phyloP scores from a whole-genome alignment of 2,329 filamentous ascomycete species.

The Aureobasidium namibiae region DNA sequence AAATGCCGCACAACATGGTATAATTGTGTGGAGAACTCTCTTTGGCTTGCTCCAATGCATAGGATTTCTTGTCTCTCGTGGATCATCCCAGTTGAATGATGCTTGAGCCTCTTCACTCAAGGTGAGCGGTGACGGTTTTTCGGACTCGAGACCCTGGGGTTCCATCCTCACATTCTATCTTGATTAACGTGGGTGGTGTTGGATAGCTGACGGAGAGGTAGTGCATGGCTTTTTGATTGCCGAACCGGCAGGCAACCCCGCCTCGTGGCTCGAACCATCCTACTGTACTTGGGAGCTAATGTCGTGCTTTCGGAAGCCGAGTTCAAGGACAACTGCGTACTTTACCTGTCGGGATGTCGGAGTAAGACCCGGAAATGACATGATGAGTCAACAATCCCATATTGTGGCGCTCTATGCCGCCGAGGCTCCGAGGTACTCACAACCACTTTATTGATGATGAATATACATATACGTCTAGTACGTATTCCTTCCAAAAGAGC shows the following conservation, averaged over 20 bases:
- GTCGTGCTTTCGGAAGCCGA: too few species aligned
- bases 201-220: too few species aligned
- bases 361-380: not conserved
- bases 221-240: too few species aligned
- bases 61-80: not conserved
- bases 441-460: too few species aligned
- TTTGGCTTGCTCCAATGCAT: not conserved
- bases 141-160: not conserved
- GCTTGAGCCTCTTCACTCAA: not conserved
- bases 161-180: too few species aligned
- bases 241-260: too few species aligned
- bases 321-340: too few species aligned
- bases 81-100: not conserved
- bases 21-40: not conserved
- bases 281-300: too few species aligned
- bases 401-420: not conserved
- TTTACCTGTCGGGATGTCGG: too few species aligned
- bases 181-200: too few species aligned
- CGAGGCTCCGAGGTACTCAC: not conserved
- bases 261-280: too few species aligned
- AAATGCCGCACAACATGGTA: not conserved
- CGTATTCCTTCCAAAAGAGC: too few species aligned
- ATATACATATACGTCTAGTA: not conserved
- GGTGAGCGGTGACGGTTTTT: not conserved
- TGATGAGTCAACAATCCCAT: not conserved